phyloP scores from a whole-genome alignment of 2,329 filamentous ascomycete species.

The Pseudopyricularia cyperi region DNA sequence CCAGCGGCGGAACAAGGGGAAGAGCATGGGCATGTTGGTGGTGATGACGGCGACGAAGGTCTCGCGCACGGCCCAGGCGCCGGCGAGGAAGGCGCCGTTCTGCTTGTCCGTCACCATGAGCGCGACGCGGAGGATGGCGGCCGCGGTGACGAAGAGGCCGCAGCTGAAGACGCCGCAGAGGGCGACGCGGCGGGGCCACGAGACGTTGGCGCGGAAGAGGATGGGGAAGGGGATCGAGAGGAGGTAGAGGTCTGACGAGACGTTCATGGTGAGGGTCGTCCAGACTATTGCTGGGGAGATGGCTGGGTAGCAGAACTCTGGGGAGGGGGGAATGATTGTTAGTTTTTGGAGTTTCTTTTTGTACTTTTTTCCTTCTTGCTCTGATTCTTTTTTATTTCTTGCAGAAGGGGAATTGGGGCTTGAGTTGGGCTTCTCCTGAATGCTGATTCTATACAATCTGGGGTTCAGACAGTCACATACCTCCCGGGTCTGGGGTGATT shows the following conservation, averaged over 20 bases:
- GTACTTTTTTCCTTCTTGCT: not conserved
- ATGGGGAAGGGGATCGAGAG: constrained; percentile 30
- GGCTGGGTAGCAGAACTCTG: constrained; percentile 24
- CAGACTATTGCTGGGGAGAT: constrained; percentile 23
- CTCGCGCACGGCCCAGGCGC: constrained; percentile 21
- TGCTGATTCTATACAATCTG: too few relatives aligned
- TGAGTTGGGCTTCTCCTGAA: too few relatives aligned
- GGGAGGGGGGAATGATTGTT: too few relatives aligned
- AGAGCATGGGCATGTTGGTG: constrained; percentile 11
- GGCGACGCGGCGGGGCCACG: constrained; percentile 33
- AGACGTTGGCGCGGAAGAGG: constrained; percentile 37
- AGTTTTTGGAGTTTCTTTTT: not conserved
- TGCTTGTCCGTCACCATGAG: constrained; percentile 29
- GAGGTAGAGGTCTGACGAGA: constrained; percentile 25
- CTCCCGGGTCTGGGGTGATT: constrained; percentile 26
- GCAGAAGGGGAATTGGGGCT: not conserved
- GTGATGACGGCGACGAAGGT: constrained; percentile 13
- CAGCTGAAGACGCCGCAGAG: constrained; percentile 41
- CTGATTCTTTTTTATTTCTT: not conserved
- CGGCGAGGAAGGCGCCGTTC: constrained; percentile 21
- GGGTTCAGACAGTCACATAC: too few relatives aligned
- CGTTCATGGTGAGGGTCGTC: constrained; percentile 23
- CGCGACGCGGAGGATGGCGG: constrained; percentile 38
- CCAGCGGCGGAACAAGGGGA: constrained; percentile 8
- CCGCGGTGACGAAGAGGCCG: constrained; percentile 40